Evolutionary conservation across 1,139 yeast species (phyloP).

Genomic region (Torulaspora pretoriensis): DNA sequence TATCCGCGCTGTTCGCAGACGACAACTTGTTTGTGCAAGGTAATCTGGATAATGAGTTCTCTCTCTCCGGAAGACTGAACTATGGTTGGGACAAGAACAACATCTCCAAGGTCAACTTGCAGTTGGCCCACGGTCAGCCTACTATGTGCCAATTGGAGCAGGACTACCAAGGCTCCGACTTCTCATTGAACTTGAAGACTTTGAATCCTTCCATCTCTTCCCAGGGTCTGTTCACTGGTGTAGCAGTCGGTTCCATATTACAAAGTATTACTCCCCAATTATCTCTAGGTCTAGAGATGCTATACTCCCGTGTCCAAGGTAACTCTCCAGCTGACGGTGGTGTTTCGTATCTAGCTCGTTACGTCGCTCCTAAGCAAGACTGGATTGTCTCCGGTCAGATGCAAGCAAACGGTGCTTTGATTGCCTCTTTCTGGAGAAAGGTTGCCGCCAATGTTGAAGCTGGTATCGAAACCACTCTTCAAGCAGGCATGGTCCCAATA

Average conservation of each 20-base stretch:
- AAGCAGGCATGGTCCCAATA: conserved; percentile 73
- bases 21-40: conserved; percentile 88
- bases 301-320: conserved; percentile 76
- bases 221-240: conserved; percentile 77
- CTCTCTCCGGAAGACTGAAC: conserved; percentile 85
- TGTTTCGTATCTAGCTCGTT: conserved; percentile 86
- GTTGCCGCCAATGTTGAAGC: conserved; percentile 93
- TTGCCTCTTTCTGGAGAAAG: conserved; percentile 91
- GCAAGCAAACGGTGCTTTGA: conserved; percentile 86
- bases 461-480: conserved; percentile 87
- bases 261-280: conserved; percentile 83
- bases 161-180: conserved; percentile 87
- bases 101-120: conserved; percentile 81
- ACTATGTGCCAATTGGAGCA: conserved; percentile 95
- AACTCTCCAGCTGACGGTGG: conserved; percentile 87
- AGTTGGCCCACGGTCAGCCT: conserved; percentile 85
- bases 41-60: conserved; percentile 79
- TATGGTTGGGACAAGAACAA: conserved; percentile 84
- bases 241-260: conserved; percentile 83
- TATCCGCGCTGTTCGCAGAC: conserved; percentile 84
- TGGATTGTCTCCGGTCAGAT: conserved; percentile 96
- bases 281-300: conserved; percentile 88
- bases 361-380: conserved; percentile 59
- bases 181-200: conserved; percentile 81
- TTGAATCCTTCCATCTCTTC: conserved; percentile 80